Conservation (phyloP, 2,329 filamentous ascomycete genomes). For the Alternaria dauci region DNA sequence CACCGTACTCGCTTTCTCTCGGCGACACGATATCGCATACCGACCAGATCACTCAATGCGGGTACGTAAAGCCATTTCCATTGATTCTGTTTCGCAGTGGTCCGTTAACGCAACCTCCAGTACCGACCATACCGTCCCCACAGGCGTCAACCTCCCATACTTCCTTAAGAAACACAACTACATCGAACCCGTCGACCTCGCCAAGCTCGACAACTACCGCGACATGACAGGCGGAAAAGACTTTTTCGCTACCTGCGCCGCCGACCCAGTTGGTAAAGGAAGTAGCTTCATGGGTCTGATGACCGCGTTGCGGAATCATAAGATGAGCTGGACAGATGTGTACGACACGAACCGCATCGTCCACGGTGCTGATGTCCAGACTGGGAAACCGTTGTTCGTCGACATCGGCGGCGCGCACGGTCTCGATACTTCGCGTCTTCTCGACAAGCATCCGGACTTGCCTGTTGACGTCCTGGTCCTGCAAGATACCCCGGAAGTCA, state of each 20-base stretch:
- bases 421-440: conserved; percentile 5
- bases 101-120: neutral
- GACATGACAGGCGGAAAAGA: conserved; percentile 11
- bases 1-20: conserved; percentile 11
- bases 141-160: conserved; percentile 3
- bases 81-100: neutral
- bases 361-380: neutral
- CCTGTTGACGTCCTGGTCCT: conserved; percentile 3
- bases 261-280: conserved; percentile 9
- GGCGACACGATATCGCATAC: conserved; percentile 9
- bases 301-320: conserved; percentile 3
- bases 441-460: conserved; percentile 1
- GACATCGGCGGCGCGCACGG: conserved; percentile 7
- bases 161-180: conserved; percentile 13
- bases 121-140: conserved; percentile 7
- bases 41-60: conserved; percentile 12
- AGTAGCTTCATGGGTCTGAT: conserved; percentile 12
- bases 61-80: neutral
- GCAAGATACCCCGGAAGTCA: conserved; percentile 11
- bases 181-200: conserved; percentile 6
- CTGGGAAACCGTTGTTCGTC: conserved; percentile 4
- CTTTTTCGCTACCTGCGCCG: conserved; percentile 5
- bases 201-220: conserved; percentile 10
- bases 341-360: conserved; percentile 8
- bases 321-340: conserved; percentile 14